Conservation (phyloP, 2,329 filamentous ascomycete species). For the Aspergillus japonicus region DNA sequence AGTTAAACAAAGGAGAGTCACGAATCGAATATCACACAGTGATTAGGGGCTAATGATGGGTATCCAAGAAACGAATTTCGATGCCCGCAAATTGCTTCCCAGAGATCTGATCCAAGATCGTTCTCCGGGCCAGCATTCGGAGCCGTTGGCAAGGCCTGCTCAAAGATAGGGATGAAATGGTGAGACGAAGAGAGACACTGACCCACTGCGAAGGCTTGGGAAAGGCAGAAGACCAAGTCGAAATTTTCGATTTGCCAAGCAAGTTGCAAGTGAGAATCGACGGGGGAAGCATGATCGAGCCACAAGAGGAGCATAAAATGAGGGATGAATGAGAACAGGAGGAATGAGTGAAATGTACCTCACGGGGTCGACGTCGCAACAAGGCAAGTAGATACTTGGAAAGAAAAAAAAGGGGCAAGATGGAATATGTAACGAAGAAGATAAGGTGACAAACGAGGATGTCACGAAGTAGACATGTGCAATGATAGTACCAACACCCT, state of each 20-base stretch:
- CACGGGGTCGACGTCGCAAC: neutral
- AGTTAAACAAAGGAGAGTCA: conserved; percentile 5
- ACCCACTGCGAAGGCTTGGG: conserved; percentile 8
- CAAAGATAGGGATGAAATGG: conserved; percentile 14
- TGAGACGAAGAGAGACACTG: conserved; percentile 8
- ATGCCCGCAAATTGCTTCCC: conserved; percentile 17
- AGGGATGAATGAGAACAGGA: neutral
- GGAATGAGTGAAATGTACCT: neutral
- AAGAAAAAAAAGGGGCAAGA: neutral
- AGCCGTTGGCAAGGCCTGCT: conserved; percentile 18
- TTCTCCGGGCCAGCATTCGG: conserved; percentile 1
- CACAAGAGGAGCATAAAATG: neutral
- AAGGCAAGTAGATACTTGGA: neutral
- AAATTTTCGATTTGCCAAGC: neutral
- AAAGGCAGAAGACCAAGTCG: conserved; percentile 11
- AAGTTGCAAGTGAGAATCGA: neutral
- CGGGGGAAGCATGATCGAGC: neutral
- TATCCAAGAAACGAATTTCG: conserved; percentile 26
- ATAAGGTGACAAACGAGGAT: neutral
- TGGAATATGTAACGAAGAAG: too few relatives aligned
- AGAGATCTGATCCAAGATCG: neutral
- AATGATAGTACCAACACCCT: neutral
- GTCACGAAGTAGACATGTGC: neutral
- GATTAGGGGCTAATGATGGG: conserved; percentile 23
- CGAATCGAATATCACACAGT: conserved; percentile 22